Evolutionary conservation across 176 grass and related monocot genomes (phyloP), one percentile per base, ranked within the genome.

Genomic region (Lolium perenne): DNA sequence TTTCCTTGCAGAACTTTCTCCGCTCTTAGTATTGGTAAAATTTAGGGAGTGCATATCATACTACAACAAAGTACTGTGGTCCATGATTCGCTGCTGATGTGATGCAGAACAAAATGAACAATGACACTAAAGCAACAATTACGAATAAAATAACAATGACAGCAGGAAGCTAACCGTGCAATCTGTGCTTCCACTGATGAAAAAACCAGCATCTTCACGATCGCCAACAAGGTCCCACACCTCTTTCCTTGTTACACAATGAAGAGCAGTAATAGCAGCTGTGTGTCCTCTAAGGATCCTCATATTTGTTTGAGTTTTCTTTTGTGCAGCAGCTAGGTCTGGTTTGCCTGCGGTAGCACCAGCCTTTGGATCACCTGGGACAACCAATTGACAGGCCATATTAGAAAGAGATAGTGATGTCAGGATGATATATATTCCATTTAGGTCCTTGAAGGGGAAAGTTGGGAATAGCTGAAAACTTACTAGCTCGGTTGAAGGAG

Each of bases 221-320:
- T 99, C 97, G 80, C 97, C 97, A 94, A 99, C 90, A 89, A 99
- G 97, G 85, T 99, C 97, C 94, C 97, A 99, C 47, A 99, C 97
- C 84, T 99, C 97, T 74, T 93, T 95, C 86, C 76, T 92, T 86
- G 90, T 90, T 76, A 99, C 94, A 40, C 97, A 99, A 84, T 99
- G 97, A 89, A 99, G 88, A 81, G 97, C 90, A 67, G 97, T 99
- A 86, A 99, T 88, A 75, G 97, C 92, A 88, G 92, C 94, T 60
- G 90, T 90, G 89, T 99, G 97, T n/a, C 97, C 97, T 92, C 94
- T 99, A 67, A 99, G 89, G 86, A 85, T 99, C 72, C 97, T 90
- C 86, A 99, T 94, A 75, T 90, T 96, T 81, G 97, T 96, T 79
- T 96, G 97, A 88, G 80, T 77, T 95, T 95, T 98, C 88, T 92